Conservation (phyloP, 2,329 filamentous ascomycete genomes). For the Sordariomycetes sp. region DNA sequence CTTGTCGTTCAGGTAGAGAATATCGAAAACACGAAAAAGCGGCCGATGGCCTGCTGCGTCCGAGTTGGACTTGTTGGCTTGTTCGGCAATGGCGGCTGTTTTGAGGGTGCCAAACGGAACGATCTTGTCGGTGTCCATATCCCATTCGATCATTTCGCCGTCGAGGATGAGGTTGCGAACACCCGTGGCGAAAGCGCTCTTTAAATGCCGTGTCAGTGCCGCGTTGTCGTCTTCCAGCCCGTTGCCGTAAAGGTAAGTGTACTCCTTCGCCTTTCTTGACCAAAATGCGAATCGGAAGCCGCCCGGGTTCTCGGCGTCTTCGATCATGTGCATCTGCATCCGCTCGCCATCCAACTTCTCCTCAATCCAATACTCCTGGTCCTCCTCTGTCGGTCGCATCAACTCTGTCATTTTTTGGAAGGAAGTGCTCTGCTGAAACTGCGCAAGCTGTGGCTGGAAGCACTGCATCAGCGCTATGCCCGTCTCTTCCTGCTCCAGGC, state of each 20-base stretch:
- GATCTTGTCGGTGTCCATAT: conserved; percentile 73
- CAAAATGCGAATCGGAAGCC: conserved; percentile 76
- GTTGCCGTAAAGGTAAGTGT: conserved; percentile 85
- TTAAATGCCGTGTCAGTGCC: conserved; percentile 71
- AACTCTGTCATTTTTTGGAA: conserved; percentile 72
- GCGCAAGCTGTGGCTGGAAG: conserved; percentile 91
- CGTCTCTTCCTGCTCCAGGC: conserved; percentile 66
- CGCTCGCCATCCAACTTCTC: conserved; percentile 96
- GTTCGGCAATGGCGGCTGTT: conserved; percentile 73
- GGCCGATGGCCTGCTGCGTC: conserved; percentile 46
- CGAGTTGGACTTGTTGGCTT: conserved; percentile 53
- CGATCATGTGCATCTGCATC: conserved; percentile 89
- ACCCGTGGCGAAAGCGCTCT: conserved; percentile 64
- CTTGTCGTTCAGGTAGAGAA: conserved; percentile 76
- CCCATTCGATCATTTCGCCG: conserved; percentile 98
- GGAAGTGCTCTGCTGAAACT: conserved; percentile 72
- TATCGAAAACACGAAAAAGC: conserved; percentile 81
- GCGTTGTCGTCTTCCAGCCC: conserved; percentile 65
- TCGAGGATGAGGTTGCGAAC: conserved; percentile 87
- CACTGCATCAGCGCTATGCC: conserved; percentile 83
- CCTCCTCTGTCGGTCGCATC: conserved; percentile 55
- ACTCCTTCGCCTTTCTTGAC: conserved; percentile 94
- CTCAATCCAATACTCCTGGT: conserved; percentile 87
- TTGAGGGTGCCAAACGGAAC: conserved; percentile 90
- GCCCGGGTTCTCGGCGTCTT: conserved; percentile 58